These are phyloP conservation scores for Alliaria petiolata DNA, from an alignment of 345 rosid genomes.

Conservation along the genomic window DNA sequence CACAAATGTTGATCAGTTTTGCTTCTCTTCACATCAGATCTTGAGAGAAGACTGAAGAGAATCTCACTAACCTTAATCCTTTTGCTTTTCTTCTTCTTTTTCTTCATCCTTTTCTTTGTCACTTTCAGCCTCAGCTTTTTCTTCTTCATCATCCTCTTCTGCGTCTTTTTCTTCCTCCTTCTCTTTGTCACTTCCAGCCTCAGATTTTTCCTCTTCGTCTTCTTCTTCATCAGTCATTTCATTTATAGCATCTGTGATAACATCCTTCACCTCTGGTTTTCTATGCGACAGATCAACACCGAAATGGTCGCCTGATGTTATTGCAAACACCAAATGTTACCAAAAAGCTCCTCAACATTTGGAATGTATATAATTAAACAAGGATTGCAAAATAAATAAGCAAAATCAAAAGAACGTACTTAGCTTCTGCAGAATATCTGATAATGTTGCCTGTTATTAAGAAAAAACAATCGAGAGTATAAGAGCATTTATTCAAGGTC, in stretches of 20 bases:
- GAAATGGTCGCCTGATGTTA: slow-evolving; percentile 61
- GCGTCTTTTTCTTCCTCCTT: neutral
- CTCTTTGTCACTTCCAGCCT: slow-evolving; percentile 40
- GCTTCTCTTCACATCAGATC: slow-evolving; percentile 9
- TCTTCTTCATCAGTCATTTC: slow-evolving; percentile 85
- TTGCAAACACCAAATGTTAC: slow-evolving; percentile 12
- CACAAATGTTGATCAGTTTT: slow-evolving; percentile 10
- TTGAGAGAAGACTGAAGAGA: slow-evolving; percentile 5
- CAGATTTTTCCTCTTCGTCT: slow-evolving; percentile 47
- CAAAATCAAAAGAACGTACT: slow-evolving; percentile 40
- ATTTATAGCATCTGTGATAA: slow-evolving; percentile 84
- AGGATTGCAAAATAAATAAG: neutral
- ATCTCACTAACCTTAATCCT: slow-evolving; percentile 13
- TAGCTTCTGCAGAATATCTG: slow-evolving; percentile 79
- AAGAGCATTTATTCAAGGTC: neutral
- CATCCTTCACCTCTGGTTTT: slow-evolving; percentile 88
- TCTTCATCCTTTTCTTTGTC: slow-evolving; percentile 32
- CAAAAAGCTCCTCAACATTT: neutral
- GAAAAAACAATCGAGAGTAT: neutral
- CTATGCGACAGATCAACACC: slow-evolving; percentile 67
- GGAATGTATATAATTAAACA: neutral
- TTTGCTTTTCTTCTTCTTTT: slow-evolving; percentile 42
- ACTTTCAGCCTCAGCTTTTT: slow-evolving; percentile 39
- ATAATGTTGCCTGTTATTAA: slow-evolving; percentile 74
- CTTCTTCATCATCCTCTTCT: slow-evolving; percentile 38